Conservation (phyloP, 2,329 filamentous ascomycete species). For the Trichocomaceae sp. region DNA sequence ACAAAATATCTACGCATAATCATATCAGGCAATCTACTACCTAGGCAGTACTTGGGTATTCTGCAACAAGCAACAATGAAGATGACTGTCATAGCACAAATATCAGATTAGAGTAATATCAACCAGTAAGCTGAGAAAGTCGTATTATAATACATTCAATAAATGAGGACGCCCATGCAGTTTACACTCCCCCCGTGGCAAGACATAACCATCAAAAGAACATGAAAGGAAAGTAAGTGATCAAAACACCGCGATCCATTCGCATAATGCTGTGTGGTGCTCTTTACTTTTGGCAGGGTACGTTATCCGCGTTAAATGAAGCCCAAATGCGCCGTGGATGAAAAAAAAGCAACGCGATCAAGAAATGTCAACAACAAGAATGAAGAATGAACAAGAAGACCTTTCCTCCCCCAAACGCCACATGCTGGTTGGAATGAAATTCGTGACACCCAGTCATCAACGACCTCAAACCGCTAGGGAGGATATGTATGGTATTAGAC, state of each 20-base stretch:
- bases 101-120: not conserved
- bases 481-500: conserved; percentile 12
- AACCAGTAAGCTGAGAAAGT: not conserved
- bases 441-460: conserved; percentile 14
- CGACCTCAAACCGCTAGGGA: conserved; percentile 3
- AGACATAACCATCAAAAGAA: conserved; percentile 5
- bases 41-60: no score
- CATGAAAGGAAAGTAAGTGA: conserved; percentile 9
- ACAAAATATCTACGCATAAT: no score
- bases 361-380: conserved; percentile 3
- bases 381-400: not conserved
- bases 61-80: no score
- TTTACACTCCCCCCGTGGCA: conserved; percentile 7
- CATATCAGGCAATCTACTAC: no score
- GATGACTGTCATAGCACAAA: not conserved
- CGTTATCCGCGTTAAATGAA: conserved; percentile 6
- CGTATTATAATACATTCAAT: conserved; percentile 9
- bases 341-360: not conserved
- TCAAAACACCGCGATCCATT: conserved; percentile 5
- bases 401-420: conserved; percentile 11
- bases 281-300: conserved; percentile 1
- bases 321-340: conserved; percentile 5
- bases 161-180: conserved; percentile 8
- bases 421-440: conserved; percentile 9
- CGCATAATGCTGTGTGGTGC: conserved; percentile 8